A percentile compares a stretch with the other conserved stretches of the same genome.
These are phyloP conservation scores for Bryoerythrophyllum caledonicum DNA, from an alignment of 225 moss, liverwort and hornwort species.

Conservation along the genomic window DNA sequence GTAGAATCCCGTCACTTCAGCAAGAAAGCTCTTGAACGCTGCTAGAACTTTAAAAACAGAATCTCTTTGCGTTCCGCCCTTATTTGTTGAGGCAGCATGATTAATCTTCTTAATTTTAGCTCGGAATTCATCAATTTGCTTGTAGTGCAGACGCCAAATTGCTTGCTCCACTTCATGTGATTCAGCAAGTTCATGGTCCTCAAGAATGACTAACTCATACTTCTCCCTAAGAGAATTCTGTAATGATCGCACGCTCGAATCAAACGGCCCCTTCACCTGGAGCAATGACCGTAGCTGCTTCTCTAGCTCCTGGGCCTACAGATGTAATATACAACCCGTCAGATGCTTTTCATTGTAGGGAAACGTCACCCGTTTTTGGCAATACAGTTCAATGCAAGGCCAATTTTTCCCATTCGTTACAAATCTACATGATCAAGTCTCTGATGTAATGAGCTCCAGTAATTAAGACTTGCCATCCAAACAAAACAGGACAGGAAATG, in stretches of 20 bases:
- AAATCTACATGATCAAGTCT: neutral
- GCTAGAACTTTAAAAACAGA: slow-evolving; percentile 69
- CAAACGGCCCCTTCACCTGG: slow-evolving; percentile 90
- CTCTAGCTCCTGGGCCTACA: slow-evolving; percentile 97
- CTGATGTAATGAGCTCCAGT: neutral
- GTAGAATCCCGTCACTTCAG: slow-evolving; percentile 94
- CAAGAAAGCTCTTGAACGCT: slow-evolving; percentile 88
- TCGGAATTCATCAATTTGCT: slow-evolving; percentile 96
- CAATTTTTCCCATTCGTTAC: neutral
- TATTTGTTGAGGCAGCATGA: slow-evolving; percentile 67
- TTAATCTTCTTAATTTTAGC: slow-evolving; percentile 83
- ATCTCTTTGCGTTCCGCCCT: slow-evolving; percentile 69
- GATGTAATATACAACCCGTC: neutral
- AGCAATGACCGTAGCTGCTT: slow-evolving; percentile 82
- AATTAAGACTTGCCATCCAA: neutral
- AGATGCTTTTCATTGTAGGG: neutral
- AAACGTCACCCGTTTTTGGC: neutral
- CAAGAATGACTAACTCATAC: slow-evolving; percentile 87
- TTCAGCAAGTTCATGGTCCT: slow-evolving; percentile 94
- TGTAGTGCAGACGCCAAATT: slow-evolving; percentile 98
- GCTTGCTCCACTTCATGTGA: slow-evolving; percentile 93
- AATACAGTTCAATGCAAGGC: neutral
- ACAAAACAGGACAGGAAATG: neutral
- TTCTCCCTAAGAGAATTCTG: slow-evolving; percentile 85
- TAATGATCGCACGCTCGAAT: slow-evolving; percentile 77